These are phyloP conservation scores for Neodidymelliopsis sp. DNA, from an alignment of 2,329 filamentous ascomycete species.

Conservation along the genomic window DNA sequence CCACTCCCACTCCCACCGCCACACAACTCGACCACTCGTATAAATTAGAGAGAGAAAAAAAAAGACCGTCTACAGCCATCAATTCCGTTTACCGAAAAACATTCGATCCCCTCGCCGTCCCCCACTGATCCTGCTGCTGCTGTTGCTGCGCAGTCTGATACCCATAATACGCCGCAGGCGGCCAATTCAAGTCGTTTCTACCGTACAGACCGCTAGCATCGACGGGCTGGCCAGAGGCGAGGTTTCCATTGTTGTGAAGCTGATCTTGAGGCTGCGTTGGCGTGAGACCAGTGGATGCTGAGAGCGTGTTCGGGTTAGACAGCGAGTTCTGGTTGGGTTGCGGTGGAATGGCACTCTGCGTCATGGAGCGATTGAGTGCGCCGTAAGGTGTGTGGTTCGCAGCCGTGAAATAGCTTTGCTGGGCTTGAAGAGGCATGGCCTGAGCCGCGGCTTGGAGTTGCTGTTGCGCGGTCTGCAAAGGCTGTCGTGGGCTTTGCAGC, in stretches of 20 bases:
- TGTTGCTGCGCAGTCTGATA: conserved; percentile 31
- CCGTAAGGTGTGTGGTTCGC: conserved; percentile 34
- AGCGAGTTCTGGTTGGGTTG: conserved; percentile 21
- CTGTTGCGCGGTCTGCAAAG: conserved; percentile 28
- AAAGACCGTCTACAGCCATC: neutral
- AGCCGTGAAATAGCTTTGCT: conserved; percentile 28
- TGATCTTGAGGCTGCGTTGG: conserved; percentile 30
- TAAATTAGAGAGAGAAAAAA: neutral
- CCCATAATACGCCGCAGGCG: conserved; percentile 31
- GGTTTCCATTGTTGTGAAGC: conserved; percentile 21
- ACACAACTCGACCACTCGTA: too few relatives aligned
- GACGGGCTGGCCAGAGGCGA: conserved; percentile 22
- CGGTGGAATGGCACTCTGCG: conserved; percentile 24
- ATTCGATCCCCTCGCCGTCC: conserved; percentile 23
- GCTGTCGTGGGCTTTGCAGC: conserved; percentile 24
- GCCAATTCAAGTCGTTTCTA: conserved; percentile 37
- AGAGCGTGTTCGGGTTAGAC: conserved; percentile 11
- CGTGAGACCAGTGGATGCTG: conserved; percentile 5
- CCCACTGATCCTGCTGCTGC: conserved; percentile 39
- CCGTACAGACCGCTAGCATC: conserved; percentile 33
- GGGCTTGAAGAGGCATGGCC: conserved; percentile 29
- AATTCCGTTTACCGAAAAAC: conserved; percentile 31
- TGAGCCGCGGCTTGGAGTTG: conserved; percentile 32
- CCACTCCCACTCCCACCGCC: too few relatives aligned
- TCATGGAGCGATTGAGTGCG: conserved; percentile 33